Evolutionary conservation across 2,329 filamentous ascomycete genomes (phyloP), one percentile per base, ranked within the genome.

Genomic region (Claviceps humidiphila): DNA sequence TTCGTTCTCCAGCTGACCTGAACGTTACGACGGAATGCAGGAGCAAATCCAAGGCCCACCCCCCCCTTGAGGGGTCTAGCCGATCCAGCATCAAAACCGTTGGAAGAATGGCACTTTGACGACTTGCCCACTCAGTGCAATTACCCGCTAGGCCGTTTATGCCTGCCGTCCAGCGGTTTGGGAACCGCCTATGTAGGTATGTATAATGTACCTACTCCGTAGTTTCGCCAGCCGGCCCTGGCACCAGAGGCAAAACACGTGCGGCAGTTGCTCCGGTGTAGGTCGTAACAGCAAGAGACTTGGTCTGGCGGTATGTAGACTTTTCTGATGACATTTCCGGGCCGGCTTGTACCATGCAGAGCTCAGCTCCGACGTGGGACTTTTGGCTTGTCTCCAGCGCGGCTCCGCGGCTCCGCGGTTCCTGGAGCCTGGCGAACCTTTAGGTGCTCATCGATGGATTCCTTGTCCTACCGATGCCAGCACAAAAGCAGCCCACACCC

Each of bases 401-500:
- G 42, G 45, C 50, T 53, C 26, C 47, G 22, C 41, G 24, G 24
- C 24, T 26, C 30, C 30, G 30, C 30, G 30, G 42, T 50, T 17
- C 41, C 43, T 53, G 51, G 46, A 52, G 44, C 42, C 55, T 55
- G 57, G 47, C 53, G 49, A 48, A 50, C 41, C 49, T 34, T 34
- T 54, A 20, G 20, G 20, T 20, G 30, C 52, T 50, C 49, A 48
- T 46, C 22, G 49, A 44, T 50, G 30, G 20, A 49, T 46, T 50
- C 5, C 41, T 54, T 40, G 53, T 49, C 20, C 44, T 51, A 34
- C 47, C 50, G 38, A 39, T 47, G 26, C 47, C 51, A 47, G 52
- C 52, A 60, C 58, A 61, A 59, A 60, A 61, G 56, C 59, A 56
- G 57, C 56, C 55, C 51, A 54, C 56, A 49, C 53, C 56, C 56